Evolutionary conservation across 2,329 filamentous ascomycete genomes (phyloP).

Genomic region (Alternaria solani): DNA sequence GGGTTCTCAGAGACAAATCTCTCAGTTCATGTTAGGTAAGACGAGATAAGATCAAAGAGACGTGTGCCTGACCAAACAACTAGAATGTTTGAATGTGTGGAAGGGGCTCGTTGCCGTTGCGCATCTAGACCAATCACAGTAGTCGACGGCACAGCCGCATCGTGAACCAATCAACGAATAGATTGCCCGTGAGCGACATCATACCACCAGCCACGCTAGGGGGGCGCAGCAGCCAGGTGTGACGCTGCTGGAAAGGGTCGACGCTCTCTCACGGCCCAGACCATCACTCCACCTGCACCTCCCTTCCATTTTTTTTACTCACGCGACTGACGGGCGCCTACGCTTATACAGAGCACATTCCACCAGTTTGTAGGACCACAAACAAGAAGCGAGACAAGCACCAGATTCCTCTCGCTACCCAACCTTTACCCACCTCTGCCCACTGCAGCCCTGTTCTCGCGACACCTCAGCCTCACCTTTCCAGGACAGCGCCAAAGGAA

Average conservation of each 20-base stretch:
- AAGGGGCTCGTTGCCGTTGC: background rate
- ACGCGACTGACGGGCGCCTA: constrained; percentile 36
- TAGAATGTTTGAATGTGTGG: no score
- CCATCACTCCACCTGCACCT: constrained; percentile 36
- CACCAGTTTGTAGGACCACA: constrained; percentile 21
- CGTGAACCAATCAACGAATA: constrained; percentile 18
- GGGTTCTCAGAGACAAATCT: background rate
- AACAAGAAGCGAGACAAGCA: constrained; percentile 26
- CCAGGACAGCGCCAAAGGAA: constrained; percentile 10
- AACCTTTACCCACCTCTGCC: constrained; percentile 13
- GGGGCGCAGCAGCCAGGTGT: constrained; percentile 32
- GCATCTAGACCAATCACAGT: constrained; percentile 16
- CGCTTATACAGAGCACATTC: constrained; percentile 44
- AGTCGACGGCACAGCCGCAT: constrained; percentile 14
- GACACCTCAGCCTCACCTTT: constrained; percentile 39
- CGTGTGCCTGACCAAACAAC: no score
- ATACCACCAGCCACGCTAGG: constrained; percentile 14
- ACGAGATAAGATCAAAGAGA: no score
- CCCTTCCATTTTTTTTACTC: constrained; percentile 26
- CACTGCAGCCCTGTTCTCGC: constrained; percentile 26
- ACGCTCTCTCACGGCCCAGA: constrained; percentile 27
- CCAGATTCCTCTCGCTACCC: constrained; percentile 10
- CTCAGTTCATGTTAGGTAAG: no score
- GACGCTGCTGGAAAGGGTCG: constrained; percentile 17
- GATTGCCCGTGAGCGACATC: constrained; percentile 13